Evolutionary conservation across 2,329 filamentous ascomycete genomes (phyloP).

Genomic region (Cryphonectria radicalis): DNA sequence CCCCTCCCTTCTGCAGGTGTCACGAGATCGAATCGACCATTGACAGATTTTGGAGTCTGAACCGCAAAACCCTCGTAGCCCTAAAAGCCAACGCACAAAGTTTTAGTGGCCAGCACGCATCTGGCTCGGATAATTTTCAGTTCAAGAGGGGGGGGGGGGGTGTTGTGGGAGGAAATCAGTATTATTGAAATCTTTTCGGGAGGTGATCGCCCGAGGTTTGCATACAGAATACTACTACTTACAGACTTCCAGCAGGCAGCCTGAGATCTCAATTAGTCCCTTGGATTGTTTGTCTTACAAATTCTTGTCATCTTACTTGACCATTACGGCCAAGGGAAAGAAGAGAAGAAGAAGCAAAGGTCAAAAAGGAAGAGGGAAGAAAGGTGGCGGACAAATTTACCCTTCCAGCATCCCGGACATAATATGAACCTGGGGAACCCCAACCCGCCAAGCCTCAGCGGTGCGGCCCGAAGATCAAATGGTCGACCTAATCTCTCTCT

Average conservation of each 20-base stretch:
- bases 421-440: conserved; percentile 1
- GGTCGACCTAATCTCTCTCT: neutral
- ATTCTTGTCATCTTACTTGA: no score
- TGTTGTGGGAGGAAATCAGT: no score
- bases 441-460: conserved; percentile 6
- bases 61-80: neutral
- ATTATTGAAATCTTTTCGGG: neutral
- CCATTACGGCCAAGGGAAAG: no score
- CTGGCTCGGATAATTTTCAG: neutral
- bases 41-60: neutral
- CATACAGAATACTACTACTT: neutral
- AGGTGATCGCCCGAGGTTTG: neutral
- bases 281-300: no score
- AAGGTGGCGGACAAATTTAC: neutral
- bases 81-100: neutral
- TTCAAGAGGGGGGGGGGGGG: neutral
- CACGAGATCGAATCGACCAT: conserved; percentile 9
- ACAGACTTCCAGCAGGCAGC: neutral
- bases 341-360: no score
- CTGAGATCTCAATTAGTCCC: neutral
- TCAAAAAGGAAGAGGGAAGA: neutral
- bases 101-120: neutral
- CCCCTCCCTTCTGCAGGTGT: conserved; percentile 32
- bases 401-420: neutral
- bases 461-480: conserved; percentile 14